A percentile compares a stretch with the other conserved stretches of the same genome.
Evolutionary conservation across 2,329 filamentous ascomycete species (phyloP).

Genomic region (Celoporthe dispersa): DNA sequence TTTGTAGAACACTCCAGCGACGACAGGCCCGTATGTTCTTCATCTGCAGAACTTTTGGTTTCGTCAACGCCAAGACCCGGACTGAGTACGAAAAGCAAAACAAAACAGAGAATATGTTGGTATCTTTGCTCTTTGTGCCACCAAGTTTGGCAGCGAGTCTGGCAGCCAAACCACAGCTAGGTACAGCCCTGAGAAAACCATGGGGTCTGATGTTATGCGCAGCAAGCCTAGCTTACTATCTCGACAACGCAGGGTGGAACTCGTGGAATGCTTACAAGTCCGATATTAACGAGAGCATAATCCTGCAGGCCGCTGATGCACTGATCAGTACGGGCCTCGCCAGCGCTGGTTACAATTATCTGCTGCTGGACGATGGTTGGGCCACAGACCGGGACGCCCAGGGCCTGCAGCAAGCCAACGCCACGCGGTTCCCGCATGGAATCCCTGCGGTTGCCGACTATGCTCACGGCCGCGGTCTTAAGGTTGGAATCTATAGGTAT

Average conservation of each 20-base stretch:
- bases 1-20: no score
- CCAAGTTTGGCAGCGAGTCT: background rate
- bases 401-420: background rate
- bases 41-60: no score
- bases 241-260: background rate
- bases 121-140: background rate
- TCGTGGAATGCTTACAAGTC: slow-evolving; percentile 2
- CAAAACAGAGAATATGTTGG: background rate
- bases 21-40: no score
- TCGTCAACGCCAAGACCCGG: no score
- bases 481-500: background rate
- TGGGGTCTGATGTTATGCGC: no score
- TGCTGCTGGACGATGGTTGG: background rate
- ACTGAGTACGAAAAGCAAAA: no score
- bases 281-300: background rate
- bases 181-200: background rate
- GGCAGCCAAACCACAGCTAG: background rate
- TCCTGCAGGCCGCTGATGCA: background rate
- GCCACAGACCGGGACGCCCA: background rate
- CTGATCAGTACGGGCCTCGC: background rate
- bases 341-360: background rate
- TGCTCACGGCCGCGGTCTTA: background rate
- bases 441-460: background rate
- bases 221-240: background rate
- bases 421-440: background rate